Evolutionary conservation across 2,329 filamentous ascomycete genomes (phyloP), one percentile per base, ranked within the genome.

Genomic region (Monosporascus cannonballus): DNA sequence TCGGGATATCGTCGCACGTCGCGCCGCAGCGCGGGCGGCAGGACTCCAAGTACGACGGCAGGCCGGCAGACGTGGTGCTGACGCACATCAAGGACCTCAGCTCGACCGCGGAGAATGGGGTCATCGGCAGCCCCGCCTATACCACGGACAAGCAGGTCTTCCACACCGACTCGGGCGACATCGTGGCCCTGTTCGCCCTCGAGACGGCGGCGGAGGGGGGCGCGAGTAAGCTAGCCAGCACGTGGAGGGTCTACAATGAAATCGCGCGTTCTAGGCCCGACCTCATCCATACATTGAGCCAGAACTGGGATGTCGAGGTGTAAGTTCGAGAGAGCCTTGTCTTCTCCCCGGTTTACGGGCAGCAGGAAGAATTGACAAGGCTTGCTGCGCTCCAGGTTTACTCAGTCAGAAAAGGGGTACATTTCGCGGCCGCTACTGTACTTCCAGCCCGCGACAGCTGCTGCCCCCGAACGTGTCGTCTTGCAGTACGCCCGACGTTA

Each of bases 1-100:
- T 79, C 2, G 84, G 84, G 0, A 65, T 86, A 2, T 77, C 82
- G 0, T 72, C 79, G 0, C 81, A 86, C 56, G 71, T 87, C 3
- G 83, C 78, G 0, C 64, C 75, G 0, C 64, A 74, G 30, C 74
- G 83, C 5, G 80, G 77, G 0, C 71, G 76, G 0, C 80, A 83
- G 54, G 79, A 83, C 60, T 69, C 69, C 48, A 69, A 70, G 20
- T 71, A 68, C 52, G 58, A 75, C 2, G 77, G 75, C 17, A 58
- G 69, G n/a, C 69, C 71, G 0, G 76, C 75, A 1, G 78, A 81
- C 45, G 76, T 81, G 0, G 75, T 82, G 6, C 64, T 83, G 2
- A 71, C 75, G 3, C 84, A 87, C 56, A 82, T 87, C 67, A 86
- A 82, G 63, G 83, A 88, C 56, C 70, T 87, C 7, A 73, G 58